Conservation (phyloP, 2,329 filamentous ascomycete species). For the Xylariaceae sp. region DNA sequence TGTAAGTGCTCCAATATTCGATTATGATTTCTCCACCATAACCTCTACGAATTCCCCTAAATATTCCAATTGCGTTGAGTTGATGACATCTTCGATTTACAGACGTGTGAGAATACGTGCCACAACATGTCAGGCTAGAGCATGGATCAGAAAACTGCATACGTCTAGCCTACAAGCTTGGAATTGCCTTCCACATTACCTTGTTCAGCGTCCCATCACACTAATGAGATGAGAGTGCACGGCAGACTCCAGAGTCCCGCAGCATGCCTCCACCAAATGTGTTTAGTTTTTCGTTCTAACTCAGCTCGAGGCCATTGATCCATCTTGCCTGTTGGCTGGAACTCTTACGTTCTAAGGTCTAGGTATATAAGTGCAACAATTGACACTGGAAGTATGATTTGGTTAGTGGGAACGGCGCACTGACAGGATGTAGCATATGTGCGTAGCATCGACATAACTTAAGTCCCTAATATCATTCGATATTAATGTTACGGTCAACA, state of each 20-base stretch:
- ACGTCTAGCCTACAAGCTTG: neutral
- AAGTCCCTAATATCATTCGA: too few species aligned
- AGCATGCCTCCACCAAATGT: neutral
- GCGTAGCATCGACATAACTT: too few species aligned
- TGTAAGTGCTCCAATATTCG: neutral
- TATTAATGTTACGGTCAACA: too few species aligned
- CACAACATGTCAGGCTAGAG: neutral
- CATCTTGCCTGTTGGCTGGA: too few species aligned
- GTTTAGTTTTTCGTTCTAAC: neutral
- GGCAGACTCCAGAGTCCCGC: neutral
- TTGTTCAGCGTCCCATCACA: neutral
- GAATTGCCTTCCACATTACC: neutral
- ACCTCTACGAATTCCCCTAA: too few species aligned
- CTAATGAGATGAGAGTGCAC: neutral
- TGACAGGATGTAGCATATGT: too few species aligned
- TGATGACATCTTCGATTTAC: neutral
- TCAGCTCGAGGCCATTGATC: neutral
- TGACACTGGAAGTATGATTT: too few species aligned
- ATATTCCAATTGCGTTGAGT: neutral
- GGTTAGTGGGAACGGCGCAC: too few species aligned
- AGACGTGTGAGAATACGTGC: conserved; percentile 4
- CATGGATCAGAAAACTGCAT: neutral
- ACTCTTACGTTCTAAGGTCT: too few species aligned
- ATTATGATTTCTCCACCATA: neutral
- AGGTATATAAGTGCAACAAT: too few species aligned